These are phyloP conservation scores for Backusella circina DNA, from an alignment of 192 early-diverging fungal genomes.

Conservation along the genomic window DNA sequence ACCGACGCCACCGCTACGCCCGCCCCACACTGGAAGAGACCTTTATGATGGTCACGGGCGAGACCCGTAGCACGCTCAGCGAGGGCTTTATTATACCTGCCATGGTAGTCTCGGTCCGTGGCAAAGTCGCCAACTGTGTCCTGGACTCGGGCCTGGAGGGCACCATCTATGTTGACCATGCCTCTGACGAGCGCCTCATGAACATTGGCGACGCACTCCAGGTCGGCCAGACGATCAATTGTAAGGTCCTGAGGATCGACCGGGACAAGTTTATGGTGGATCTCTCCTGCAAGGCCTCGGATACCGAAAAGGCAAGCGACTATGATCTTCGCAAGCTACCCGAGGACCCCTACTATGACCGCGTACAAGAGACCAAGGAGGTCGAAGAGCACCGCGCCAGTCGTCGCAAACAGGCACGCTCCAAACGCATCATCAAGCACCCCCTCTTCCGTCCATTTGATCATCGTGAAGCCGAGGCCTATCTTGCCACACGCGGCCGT, in stretches of 20 bases:
- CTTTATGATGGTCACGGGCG: constrained; percentile 85
- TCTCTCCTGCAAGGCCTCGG: constrained; percentile 62
- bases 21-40: constrained; percentile 55
- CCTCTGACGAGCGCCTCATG: constrained; percentile 53
- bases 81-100: constrained; percentile 67
- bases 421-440: constrained; percentile 71
- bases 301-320: constrained; percentile 45
- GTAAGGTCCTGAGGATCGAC: constrained; percentile 79
- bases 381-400: constrained; percentile 26
- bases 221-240: constrained; percentile 70
- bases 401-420: constrained; percentile 32
- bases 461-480: constrained; percentile 68
- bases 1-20: constrained; percentile 62
- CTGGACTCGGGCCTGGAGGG: constrained; percentile 84
- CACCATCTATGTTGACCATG: constrained; percentile 64
- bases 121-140: constrained; percentile 70
- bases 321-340: constrained; percentile 40
- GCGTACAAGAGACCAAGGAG: constrained; percentile 37
- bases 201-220: constrained; percentile 56
- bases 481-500: constrained; percentile 57
- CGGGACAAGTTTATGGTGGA: constrained; percentile 73
- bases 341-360: constrained; percentile 62
- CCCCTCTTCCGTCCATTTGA: constrained; percentile 79
- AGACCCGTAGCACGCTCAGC: constrained; percentile 66
- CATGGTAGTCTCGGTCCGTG: constrained; percentile 65